phyloP scores from a whole-genome alignment of 257 asterid species.

The Ilex asprella region DNA sequence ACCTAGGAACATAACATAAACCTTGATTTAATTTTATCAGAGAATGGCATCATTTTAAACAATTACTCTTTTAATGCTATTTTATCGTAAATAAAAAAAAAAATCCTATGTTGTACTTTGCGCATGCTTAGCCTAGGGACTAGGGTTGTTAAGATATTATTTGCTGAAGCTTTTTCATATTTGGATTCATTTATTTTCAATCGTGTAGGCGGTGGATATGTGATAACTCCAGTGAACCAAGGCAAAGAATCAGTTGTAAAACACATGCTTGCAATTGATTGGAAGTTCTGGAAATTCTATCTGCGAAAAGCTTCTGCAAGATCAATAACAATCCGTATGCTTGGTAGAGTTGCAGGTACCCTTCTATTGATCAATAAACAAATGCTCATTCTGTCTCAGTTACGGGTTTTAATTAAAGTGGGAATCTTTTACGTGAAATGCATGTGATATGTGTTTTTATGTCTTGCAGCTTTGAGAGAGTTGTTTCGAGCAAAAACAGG shows the following conservation, averaged over 20 bases:
- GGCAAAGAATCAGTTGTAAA: slow-evolving; percentile 66
- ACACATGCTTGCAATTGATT: slow-evolving; percentile 85
- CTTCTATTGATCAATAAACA: background rate
- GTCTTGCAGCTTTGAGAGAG: slow-evolving; percentile 71
- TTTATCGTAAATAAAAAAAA: too few relatives aligned
- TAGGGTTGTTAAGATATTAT: background rate
- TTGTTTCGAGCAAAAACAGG: slow-evolving; percentile 53
- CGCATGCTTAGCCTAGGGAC: background rate
- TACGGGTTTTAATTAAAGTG: too few relatives aligned
- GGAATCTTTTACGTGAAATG: background rate
- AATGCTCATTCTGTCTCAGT: too few relatives aligned
- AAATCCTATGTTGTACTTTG: too few relatives aligned
- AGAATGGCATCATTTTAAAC: too few relatives aligned
- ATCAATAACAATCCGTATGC: slow-evolving; percentile 68
- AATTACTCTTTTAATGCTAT: too few relatives aligned
- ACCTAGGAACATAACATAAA: too few relatives aligned
- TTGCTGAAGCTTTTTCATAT: slow-evolving; percentile 2
- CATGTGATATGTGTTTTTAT: slow-evolving; percentile 1
- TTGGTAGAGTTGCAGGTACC: slow-evolving; percentile 78
- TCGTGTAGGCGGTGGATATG: slow-evolving; percentile 78
- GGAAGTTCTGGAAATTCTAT: slow-evolving; percentile 80
- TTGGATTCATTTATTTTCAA: background rate
- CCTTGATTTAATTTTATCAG: too few relatives aligned
- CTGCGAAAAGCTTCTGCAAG: slow-evolving; percentile 51
- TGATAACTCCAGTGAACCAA: slow-evolving; percentile 59